phyloP scores from a whole-genome alignment of 192 early-diverging fungal species.

The Entomortierella lignicola region DNA sequence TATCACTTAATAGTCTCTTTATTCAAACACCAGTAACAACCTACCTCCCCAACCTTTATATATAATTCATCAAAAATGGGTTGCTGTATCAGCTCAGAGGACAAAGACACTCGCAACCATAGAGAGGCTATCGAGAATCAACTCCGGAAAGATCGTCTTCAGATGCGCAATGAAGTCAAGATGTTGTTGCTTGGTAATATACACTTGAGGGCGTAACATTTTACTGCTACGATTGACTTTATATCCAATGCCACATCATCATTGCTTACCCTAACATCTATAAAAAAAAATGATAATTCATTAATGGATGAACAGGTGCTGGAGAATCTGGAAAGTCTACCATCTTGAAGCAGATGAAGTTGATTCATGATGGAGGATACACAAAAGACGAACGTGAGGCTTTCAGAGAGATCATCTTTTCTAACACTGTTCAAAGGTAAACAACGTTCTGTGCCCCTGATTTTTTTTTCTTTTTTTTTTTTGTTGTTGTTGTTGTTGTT shows the following conservation, averaged over 20 bases:
- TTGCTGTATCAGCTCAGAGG: slow-evolving; percentile 87
- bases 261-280: no score
- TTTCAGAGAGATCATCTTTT: slow-evolving; percentile 96
- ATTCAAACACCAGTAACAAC: no score
- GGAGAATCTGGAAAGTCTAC: slow-evolving; percentile 99
- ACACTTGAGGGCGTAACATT: no score
- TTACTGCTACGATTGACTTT: no score
- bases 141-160: slow-evolving; percentile 81
- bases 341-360: slow-evolving; percentile 98
- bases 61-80: no score
- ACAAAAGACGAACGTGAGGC: slow-evolving; percentile 88
- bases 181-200: slow-evolving; percentile 88
- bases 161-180: slow-evolving; percentile 92
- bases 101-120: slow-evolving; percentile 80
- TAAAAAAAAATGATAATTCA: slow-evolving; percentile 1
- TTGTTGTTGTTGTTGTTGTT: no score
- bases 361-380: slow-evolving; percentile 97
- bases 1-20: no score
- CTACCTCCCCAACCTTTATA: no score
- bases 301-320: no score
- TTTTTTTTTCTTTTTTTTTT: background rate
- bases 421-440: slow-evolving; percentile 88
- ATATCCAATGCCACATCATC: no score
- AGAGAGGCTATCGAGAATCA: slow-evolving; percentile 93
- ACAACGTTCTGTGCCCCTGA: background rate